These are phyloP conservation scores for Pseudotulostoma volvatum DNA, from an alignment of 495 filamentous ascomycete species.

Conservation along the genomic window DNA sequence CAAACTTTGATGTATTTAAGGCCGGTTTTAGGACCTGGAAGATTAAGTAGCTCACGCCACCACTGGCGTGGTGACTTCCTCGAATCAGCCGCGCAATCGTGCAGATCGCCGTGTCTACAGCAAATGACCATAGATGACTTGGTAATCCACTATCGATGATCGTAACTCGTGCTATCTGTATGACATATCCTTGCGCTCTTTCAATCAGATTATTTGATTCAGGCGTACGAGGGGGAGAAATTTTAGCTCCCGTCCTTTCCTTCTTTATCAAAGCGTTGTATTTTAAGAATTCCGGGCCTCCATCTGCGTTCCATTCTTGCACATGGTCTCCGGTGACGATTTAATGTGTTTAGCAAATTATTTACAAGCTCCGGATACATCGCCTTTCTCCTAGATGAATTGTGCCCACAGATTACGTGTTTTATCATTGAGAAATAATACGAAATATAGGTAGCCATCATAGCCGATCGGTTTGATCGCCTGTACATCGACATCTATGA, in stretches of 20 bases:
- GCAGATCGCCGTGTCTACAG: neutral
- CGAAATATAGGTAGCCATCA: neutral
- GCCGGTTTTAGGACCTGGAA: neutral
- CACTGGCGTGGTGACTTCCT: neutral
- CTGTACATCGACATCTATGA: conserved; percentile 1
- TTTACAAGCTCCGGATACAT: neutral
- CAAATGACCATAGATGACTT: neutral
- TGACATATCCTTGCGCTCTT: neutral
- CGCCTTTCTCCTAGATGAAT: neutral
- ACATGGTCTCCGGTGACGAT: neutral
- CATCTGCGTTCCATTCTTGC: neutral
- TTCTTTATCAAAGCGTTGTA: neutral
- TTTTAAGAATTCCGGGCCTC: neutral
- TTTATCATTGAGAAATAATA: conserved; percentile 1
- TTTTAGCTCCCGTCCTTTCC: neutral
- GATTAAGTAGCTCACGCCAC: neutral
- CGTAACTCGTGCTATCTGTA: neutral
- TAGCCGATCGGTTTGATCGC: conserved; percentile 1
- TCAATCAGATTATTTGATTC: neutral
- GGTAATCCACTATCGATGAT: conserved; percentile 1
- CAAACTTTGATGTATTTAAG: conserved; percentile 1
- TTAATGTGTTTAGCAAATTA: neutral
- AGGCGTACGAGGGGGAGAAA: neutral
- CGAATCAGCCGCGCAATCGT: neutral
- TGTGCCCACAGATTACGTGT: neutral